Base-by-base conservation (phyloP, 768 basidiomycete genomes). In the Leccinum olivaceopallidum region DNA sequence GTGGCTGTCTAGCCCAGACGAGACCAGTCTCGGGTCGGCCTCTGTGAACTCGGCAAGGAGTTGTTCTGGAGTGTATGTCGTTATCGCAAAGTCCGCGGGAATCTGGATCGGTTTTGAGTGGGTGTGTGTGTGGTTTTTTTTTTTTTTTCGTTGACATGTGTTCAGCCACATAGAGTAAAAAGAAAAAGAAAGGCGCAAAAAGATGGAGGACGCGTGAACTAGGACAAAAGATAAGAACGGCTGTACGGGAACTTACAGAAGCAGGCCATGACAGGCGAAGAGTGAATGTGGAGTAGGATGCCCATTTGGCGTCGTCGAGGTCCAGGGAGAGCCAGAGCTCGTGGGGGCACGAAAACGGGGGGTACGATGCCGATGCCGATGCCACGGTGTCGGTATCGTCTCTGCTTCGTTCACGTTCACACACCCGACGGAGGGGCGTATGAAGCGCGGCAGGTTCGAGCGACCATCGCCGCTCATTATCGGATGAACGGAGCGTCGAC, bases 201-300 rank as follows among this genome's bases (percentile, higher is more conserved):
- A 32, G 4, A 55, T 0, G 42, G 42, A n/a, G 16, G 16, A 14
- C n/a, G 51, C 52, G 16, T 6, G 49, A 22, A 39, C 18, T 13
- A 10, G 7, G 4, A 22, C 9, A 18, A 22, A 12, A 20, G 18
- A 20, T 9, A 18, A 26, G 30, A 24, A 30, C n/a, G n/a, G n/a
- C 6, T 34, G 12, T 34, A 34, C 12, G 34, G 18, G 18, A 26
- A 78, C 83, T 65, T 65, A 85, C 84, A 18, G 77, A 81, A 56
- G 84, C 84, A 52, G 83, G 77, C 82, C 83, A 85, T 30, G 84
- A 85, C 12, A 81, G 52, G 48, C 84, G 77, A 42, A 85, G 73
- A 2, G 84, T 83, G 62, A 83, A 85, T 26, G 78, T 77, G 37
- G 71, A 60, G 66, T 79, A 78, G 6, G 69, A 59, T 7, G 58